These are phyloP conservation scores for Cicer pinnatifidum DNA, from an alignment of 306 rosid genomes.

Conservation along the genomic window DNA sequence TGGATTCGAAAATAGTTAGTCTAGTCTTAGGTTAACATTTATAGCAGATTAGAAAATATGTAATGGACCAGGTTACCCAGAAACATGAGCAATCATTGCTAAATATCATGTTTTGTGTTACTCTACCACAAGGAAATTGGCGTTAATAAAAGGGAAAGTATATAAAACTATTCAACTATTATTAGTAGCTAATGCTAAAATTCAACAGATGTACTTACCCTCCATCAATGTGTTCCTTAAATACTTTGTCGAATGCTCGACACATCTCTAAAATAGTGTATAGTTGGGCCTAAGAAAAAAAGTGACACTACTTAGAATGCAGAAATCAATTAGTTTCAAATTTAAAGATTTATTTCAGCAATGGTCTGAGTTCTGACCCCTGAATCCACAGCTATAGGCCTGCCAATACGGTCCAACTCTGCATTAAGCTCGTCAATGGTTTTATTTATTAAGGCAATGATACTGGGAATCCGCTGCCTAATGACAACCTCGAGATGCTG, in stretches of 20 bases:
- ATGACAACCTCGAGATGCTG: slow-evolving; percentile 86
- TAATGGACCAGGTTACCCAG: not conserved
- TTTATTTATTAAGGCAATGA: slow-evolving; percentile 78
- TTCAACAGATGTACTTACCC: slow-evolving; percentile 60
- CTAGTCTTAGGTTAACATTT: too few relatives aligned
- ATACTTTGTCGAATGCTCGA: slow-evolving; percentile 92
- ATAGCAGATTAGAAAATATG: not conserved
- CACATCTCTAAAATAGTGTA: slow-evolving; percentile 92
- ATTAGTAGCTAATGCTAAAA: not conserved
- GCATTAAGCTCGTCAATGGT: slow-evolving; percentile 89
- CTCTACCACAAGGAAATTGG: not conserved
- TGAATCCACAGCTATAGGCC: slow-evolving; percentile 87
- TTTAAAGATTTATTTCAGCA: slow-evolving; percentile 33
- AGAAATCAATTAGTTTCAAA: slow-evolving; percentile 17
- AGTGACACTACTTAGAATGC: slow-evolving; percentile 9
- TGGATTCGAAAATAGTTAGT: too few relatives aligned
- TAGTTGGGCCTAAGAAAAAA: slow-evolving; percentile 69
- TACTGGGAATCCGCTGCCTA: slow-evolving; percentile 81
- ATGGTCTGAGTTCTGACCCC: slow-evolving; percentile 60
- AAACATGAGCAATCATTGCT: slow-evolving; percentile 1
- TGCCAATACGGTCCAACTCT: slow-evolving; percentile 85
- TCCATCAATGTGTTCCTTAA: slow-evolving; percentile 93
- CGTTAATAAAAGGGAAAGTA: slow-evolving; percentile 15
- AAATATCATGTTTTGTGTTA: slow-evolving; percentile 4
- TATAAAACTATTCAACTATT: slow-evolving; percentile 1